Percentiles rank a stretch among this genome's conserved stretches.
These are phyloP conservation scores for Lunularia cruciata DNA, from an alignment of 225 moss, liverwort and hornwort genomes.

Conservation along the genomic window DNA sequence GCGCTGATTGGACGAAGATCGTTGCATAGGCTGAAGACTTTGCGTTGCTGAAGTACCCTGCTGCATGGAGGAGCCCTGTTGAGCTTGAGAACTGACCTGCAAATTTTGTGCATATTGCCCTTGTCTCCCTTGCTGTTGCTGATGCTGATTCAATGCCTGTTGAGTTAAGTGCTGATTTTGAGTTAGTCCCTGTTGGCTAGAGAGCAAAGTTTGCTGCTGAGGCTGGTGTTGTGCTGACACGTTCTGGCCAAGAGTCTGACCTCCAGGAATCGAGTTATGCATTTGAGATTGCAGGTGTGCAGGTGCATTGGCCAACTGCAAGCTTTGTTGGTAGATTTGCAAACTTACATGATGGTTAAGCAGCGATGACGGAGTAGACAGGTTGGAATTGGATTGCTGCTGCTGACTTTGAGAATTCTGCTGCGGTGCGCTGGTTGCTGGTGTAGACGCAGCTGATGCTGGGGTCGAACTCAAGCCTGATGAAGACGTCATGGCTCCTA, in stretches of 20 bases:
- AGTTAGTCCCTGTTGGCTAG: conserved; percentile 27
- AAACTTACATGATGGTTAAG: conserved; percentile 31
- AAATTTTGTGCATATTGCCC: conserved; percentile 34
- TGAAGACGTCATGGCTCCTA: conserved; percentile 25
- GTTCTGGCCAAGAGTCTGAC: conserved; percentile 28
- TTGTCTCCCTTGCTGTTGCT: conserved; percentile 36
- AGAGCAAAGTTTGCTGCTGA: conserved; percentile 38
- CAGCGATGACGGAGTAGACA: conserved; percentile 25
- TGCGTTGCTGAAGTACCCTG: conserved; percentile 29
- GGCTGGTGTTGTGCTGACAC: conserved; percentile 20
- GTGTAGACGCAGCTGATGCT: conserved; percentile 10
- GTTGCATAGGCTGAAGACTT: conserved; percentile 28
- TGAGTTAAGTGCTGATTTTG: conserved; percentile 28
- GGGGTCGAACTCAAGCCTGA: conserved; percentile 30
- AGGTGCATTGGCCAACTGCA: conserved; percentile 30
- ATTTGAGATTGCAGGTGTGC: conserved; percentile 28
- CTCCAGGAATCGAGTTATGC: conserved; percentile 17
- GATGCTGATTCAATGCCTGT: conserved; percentile 30
- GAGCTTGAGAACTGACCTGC: conserved; percentile 30
- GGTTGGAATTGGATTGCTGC: conserved; percentile 27
- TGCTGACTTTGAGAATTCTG: conserved; percentile 29
- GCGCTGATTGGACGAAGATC: conserved; percentile 38
- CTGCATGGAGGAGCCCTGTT: conserved; percentile 32
- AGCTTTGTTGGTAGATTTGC: conserved; percentile 35
- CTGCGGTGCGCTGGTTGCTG: conserved; percentile 25